Percentiles rank a stretch among this genome's conserved stretches.
phyloP scores from a whole-genome alignment of 2,329 filamentous ascomycete species.

The Paracamarosporium sp. region DNA sequence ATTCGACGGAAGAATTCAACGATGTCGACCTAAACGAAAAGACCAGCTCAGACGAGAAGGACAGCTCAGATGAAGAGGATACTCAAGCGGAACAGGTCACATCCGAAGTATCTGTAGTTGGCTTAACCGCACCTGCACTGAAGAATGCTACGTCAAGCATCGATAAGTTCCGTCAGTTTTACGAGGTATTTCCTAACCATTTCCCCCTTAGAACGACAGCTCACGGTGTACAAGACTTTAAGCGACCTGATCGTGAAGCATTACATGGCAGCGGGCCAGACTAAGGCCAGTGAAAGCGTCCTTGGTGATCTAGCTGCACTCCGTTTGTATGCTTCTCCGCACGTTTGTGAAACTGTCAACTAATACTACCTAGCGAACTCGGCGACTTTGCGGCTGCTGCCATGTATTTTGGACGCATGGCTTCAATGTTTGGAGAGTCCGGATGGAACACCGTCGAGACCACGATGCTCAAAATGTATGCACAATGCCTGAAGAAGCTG shows the following conservation, averaged over 20 bases:
- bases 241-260: slow-evolving; percentile 85
- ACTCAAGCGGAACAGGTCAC: slow-evolving; percentile 10
- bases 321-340: slow-evolving; percentile 62
- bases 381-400: slow-evolving; percentile 77
- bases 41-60: slow-evolving; percentile 19
- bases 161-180: slow-evolving; percentile 48
- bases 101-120: slow-evolving; percentile 24
- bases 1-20: slow-evolving; percentile 36
- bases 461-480: slow-evolving; percentile 85
- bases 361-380: slow-evolving; percentile 55
- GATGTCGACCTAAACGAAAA: slow-evolving; percentile 46
- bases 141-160: slow-evolving; percentile 42
- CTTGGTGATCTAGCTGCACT: slow-evolving; percentile 86
- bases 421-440: slow-evolving; percentile 77
- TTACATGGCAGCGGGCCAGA: slow-evolving; percentile 79
- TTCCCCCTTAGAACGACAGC: not conserved
- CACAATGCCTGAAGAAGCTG: slow-evolving; percentile 79
- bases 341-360: not conserved
- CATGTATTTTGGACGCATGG: slow-evolving; percentile 77
- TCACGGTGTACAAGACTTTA: slow-evolving; percentile 72
- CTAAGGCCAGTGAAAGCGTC: slow-evolving; percentile 76
- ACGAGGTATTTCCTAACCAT: slow-evolving; percentile 39
- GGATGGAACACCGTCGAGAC: slow-evolving; percentile 83
- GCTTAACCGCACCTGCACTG: slow-evolving; percentile 39
- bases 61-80: slow-evolving; percentile 21